Percentiles rank a stretch among this genome's conserved stretches.
phyloP scores from a whole-genome alignment of 1,284 basidiomycete species.

The Hymenochaete sp. region DNA sequence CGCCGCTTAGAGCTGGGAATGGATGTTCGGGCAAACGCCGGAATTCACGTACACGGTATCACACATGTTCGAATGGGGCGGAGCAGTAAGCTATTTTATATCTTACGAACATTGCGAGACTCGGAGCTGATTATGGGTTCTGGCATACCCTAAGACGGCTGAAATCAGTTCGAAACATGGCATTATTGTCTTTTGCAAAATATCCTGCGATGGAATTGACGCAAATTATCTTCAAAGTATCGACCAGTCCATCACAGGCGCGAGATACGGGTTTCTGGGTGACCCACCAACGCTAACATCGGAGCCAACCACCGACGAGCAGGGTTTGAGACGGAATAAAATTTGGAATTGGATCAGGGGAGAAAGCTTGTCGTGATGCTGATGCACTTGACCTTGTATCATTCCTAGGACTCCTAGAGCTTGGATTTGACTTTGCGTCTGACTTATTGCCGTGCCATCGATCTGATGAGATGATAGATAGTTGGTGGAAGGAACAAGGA shows the following conservation, averaged over 20 bases:
- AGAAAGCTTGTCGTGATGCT: conserved; percentile 25
- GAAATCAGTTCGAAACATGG: conserved; percentile 54
- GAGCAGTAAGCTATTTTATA: conserved; percentile 38
- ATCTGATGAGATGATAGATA: no score
- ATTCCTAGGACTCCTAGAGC: background rate
- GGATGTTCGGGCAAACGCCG: conserved; percentile 91
- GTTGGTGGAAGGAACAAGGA: background rate
- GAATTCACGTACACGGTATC: conserved; percentile 68
- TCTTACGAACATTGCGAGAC: background rate
- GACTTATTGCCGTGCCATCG: no score
- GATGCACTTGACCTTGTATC: no score
- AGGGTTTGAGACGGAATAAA: conserved; percentile 21
- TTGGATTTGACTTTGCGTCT: no score
- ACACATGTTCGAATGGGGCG: conserved; percentile 50
- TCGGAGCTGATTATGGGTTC: no score
- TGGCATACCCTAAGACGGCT: conserved; percentile 31
- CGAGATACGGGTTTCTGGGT: conserved; percentile 39
- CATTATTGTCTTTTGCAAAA: conserved; percentile 42
- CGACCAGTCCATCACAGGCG: conserved; percentile 28
- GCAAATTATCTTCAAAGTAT: conserved; percentile 13
- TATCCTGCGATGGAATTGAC: conserved; percentile 26
- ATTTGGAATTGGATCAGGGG: conserved; percentile 34
- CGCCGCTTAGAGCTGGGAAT: conserved; percentile 79
- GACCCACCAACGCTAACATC: background rate
- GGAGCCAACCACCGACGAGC: conserved; percentile 12